Evolutionary conservation across 2,329 filamentous ascomycete species (phyloP), one percentile per base, ranked within the genome.

Genomic region (Fusarium sp.): DNA sequence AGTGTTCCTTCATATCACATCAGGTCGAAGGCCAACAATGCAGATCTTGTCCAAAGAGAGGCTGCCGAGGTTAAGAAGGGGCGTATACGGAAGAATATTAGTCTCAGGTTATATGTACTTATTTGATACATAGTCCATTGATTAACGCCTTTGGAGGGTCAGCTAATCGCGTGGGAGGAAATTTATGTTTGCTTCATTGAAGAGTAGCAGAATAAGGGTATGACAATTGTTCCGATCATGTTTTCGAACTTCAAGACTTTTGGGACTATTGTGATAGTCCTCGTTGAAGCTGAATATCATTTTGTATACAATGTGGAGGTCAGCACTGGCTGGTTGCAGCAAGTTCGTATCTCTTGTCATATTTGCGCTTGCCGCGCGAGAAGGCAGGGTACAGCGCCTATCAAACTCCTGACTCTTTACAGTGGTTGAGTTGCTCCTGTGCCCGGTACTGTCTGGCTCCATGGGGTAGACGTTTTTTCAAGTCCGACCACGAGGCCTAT

Each of bases 41-140:
- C 67, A 63, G 66, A 75, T 75, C 73, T 69, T 74, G n/a, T 59
- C 63, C 66, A 30, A 57, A 65, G 66, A 38, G 40, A 67, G 65
- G 45, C 54, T 64, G 40, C 73, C 70, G 73, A 73, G 52, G 60
- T 35, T 50, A 58, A 60, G 48, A 59, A 44, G 30, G 55, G 41
- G 38, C 32, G 37, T 56, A 30, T 69, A 48, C 65, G 45, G 57
- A 57, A 55, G 32, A 45, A 48, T 33, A 27, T 41, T 38, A 54
- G 55, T 55, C 33, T 52, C 27, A 46, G 44, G 48, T 38, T 26
- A 45, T 17, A 32, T 44, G 15, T 59, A 40, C 40, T 64, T 55
- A 15, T 33, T 59, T n/a, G n/a, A 23, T 46, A 38, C 40, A 20
- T 23, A 23, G 23, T 23, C 23, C 23, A 23, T 18, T 41, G n/a